These are phyloP conservation scores for Ogataea glucozyma DNA, from an alignment of 805 yeast species.

Conservation along the genomic window DNA sequence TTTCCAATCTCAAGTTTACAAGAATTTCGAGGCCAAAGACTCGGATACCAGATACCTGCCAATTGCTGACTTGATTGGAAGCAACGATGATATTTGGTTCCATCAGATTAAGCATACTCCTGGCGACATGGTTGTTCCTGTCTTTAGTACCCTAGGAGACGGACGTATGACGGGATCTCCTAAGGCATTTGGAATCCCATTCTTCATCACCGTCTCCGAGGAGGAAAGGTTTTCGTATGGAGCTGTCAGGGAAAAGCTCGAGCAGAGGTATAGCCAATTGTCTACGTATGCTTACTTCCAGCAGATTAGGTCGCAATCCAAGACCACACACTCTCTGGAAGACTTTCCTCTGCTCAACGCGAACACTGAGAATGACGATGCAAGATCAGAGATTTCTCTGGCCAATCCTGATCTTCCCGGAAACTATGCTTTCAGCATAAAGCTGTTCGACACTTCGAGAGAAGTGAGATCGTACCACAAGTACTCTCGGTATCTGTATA, in stretches of 20 bases:
- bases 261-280: slow-evolving; percentile 46
- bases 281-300: slow-evolving; percentile 45
- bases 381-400: slow-evolving; percentile 49
- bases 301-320: slow-evolving; percentile 24
- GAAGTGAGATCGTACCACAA: slow-evolving; percentile 24
- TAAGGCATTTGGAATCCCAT: slow-evolving; percentile 72
- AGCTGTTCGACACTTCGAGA: slow-evolving; percentile 38
- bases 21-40: slow-evolving; percentile 57
- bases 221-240: slow-evolving; percentile 60
- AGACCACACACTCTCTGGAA: slow-evolving; percentile 17
- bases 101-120: slow-evolving; percentile 47
- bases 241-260: slow-evolving; percentile 56
- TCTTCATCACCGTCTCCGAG: slow-evolving; percentile 59
- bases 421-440: slow-evolving; percentile 49
- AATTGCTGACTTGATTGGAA: slow-evolving; percentile 62
- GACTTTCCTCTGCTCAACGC: slow-evolving; percentile 33
- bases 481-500: slow-evolving; percentile 14
- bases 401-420: slow-evolving; percentile 55
- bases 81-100: slow-evolving; percentile 63
- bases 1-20: slow-evolving; percentile 67
- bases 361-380: slow-evolving; percentile 37
- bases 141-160: slow-evolving; percentile 46
- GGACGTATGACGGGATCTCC: slow-evolving; percentile 40
- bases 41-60: slow-evolving; percentile 65
- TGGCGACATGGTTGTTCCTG: slow-evolving; percentile 60